phyloP scores from a whole-genome alignment of 2,329 filamentous ascomycete species.

The Colletotrichum sp. region DNA sequence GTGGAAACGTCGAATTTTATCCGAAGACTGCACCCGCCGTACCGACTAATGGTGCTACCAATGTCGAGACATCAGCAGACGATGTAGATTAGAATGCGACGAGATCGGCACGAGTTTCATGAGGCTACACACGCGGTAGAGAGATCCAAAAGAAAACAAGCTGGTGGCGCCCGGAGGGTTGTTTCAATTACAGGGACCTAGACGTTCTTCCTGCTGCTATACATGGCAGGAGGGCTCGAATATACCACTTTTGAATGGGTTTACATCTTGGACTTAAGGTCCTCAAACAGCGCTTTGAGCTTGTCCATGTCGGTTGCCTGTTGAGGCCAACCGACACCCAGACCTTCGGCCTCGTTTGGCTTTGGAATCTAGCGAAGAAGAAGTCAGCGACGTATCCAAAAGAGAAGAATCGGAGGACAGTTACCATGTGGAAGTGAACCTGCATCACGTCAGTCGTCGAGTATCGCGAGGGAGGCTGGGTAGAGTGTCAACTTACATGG shows the following conservation, averaged over 20 bases:
- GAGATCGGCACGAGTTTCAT: background rate
- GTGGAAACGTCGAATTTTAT: conserved; percentile 77
- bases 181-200: conserved; percentile 20
- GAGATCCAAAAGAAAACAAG: background rate
- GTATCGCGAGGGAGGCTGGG: background rate
- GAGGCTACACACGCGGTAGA: background rate
- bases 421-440: conserved; percentile 94
- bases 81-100: conserved; percentile 48
- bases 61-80: conserved; percentile 42
- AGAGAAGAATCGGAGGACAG: background rate
- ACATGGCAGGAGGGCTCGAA: background rate
- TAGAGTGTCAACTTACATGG: conserved; percentile 68
- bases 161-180: background rate
- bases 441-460: conserved; percentile 34
- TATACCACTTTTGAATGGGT: background rate
- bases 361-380: conserved; percentile 79
- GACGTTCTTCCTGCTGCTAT: background rate
- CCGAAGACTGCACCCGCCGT: conserved; percentile 30
- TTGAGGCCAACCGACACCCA: conserved; percentile 81
- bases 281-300: conserved; percentile 79
- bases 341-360: conserved; percentile 81
- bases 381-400: background rate
- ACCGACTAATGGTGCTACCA: conserved; percentile 25
- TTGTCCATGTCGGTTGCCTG: conserved; percentile 80
- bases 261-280: conserved; percentile 90